Evolutionary conservation across 2,329 filamentous ascomycete genomes (phyloP), one percentile per base, ranked within the genome.

Genomic region (Penicillium vulpinum): DNA sequence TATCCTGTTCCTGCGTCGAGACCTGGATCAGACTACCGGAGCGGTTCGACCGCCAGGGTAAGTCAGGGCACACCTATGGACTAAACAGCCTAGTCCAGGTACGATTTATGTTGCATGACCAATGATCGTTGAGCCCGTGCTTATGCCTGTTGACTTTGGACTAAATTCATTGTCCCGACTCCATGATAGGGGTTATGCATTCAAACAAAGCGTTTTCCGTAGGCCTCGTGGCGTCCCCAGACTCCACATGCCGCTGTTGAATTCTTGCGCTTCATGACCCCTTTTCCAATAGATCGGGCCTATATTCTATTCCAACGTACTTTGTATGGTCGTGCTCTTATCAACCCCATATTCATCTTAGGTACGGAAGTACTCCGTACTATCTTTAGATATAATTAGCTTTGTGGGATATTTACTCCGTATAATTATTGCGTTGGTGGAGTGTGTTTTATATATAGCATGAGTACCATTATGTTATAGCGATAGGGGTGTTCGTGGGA

Each of bases 221-320:
- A 24, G 44, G 40, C 56, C 58, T 64, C 61, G 62, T 63, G 61
- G 56, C 54, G 46, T 16, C 61, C 54, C 61, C 54, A 56, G 52
- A 59, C 62, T 63, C 61, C 62, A 65, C 61, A 54, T 58, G 56
- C 54, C 53, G 47, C 60, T 59, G 61, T 58, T 53, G 56, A 56
- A 31, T 51, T 56, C 41, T 50, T 54, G 51, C 38, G 46, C 41
- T 51, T 48, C 21, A 4, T 41, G 43, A 29, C 52, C 61, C 57
- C 47, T 39, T 58, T 62, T 59, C 54, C 54, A 50, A 43, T 51
- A 48, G 50, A 56, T 60, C 54, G 54, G 33, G 22, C 36, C 35
- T 54, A 38, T 35, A 53, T 56, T 53, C 39, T 54, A 61, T 57
- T 41, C 6, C 38, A 54, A 45, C 22, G 38, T 46, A 15, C 29